phyloP scores from a whole-genome alignment of 495 filamentous ascomycete species.

The Talaromyces proteolyticus region DNA sequence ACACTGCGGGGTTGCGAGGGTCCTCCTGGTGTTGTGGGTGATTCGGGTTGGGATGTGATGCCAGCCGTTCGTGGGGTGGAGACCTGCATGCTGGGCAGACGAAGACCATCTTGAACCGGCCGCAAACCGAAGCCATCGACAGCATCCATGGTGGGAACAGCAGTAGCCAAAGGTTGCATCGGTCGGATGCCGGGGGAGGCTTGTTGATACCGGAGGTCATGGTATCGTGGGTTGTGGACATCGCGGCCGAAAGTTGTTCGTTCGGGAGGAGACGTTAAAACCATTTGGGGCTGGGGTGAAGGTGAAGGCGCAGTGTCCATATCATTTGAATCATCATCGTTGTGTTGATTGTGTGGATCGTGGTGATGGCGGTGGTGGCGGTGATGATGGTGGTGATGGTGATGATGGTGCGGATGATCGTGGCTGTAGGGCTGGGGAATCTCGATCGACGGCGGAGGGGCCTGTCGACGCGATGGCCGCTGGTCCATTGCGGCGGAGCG shows the following conservation, averaged over 20 bases:
- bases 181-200: slow-evolving; percentile 42
- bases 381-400: slow-evolving; percentile 4
- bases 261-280: slow-evolving; percentile 70
- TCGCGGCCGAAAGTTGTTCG: slow-evolving; percentile 59
- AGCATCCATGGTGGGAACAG: slow-evolving; percentile 67
- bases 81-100: slow-evolving; percentile 62
- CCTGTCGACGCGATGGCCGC: slow-evolving; percentile 53
- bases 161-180: slow-evolving; percentile 62
- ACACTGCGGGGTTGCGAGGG: slow-evolving; percentile 48
- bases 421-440: slow-evolving; percentile 58
- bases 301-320: too few relatives aligned
- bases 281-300: slow-evolving; percentile 61
- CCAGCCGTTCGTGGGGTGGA: slow-evolving; percentile 30
- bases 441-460: slow-evolving; percentile 67
- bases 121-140: slow-evolving; percentile 69
- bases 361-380: slow-evolving; percentile 20
- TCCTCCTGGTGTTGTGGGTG: slow-evolving; percentile 84
- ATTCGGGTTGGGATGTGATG: slow-evolving; percentile 82
- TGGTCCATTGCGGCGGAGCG: slow-evolving; percentile 35
- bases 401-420: slow-evolving; percentile 28
- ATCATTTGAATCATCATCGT: slow-evolving; percentile 34
- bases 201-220: slow-evolving; percentile 51
- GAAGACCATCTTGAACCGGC: slow-evolving; percentile 79
- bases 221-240: slow-evolving; percentile 37
- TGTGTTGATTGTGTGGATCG: slow-evolving; percentile 14